Conservation (phyloP, 2,329 filamentous ascomycete species). For the Penicillium thymicola region DNA sequence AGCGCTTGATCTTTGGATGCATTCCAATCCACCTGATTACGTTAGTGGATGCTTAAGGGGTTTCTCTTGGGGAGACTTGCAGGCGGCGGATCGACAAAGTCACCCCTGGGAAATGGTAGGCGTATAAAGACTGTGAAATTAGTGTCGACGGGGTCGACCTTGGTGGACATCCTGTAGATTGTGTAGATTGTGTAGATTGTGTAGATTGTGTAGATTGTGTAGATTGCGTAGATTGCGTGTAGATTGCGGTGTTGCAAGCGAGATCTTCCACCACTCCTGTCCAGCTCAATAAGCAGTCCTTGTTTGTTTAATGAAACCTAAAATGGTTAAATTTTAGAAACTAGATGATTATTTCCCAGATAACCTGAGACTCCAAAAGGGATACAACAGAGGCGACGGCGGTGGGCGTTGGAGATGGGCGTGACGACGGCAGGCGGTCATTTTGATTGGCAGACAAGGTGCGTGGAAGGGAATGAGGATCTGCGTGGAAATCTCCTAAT, state of each 20-base stretch:
- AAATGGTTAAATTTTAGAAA: not conserved
- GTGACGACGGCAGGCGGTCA: constrained; percentile 2
- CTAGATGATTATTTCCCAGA: not conserved
- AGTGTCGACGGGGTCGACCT: constrained; percentile 6
- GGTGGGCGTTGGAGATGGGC: constrained; percentile 4
- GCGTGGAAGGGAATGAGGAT: not conserved
- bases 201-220: not conserved
- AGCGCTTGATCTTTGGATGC: constrained; percentile 78
- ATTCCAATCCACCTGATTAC: constrained; percentile 76
- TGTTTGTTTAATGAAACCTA: not conserved
- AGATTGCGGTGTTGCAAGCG: constrained; percentile 1
- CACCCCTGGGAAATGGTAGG: constrained; percentile 80
- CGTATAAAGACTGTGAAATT: constrained; percentile 74
- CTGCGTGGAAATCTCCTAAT: not conserved
- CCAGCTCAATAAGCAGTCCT: not conserved
- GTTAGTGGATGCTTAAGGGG: constrained; percentile 16
- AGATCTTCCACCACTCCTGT: not conserved
- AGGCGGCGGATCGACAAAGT: constrained; percentile 85
- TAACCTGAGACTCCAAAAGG: not conserved
- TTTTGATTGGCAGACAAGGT: constrained; percentile 9
- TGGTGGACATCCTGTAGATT: constrained; percentile 12
- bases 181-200: constrained; percentile 1
- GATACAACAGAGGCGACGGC: constrained; percentile 1
- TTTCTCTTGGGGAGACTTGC: constrained; percentile 49
- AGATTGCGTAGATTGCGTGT: not conserved